phyloP scores from a whole-genome alignment of 108 stramenopile genomes.

The Nannochloropsis gaditana region DNA sequence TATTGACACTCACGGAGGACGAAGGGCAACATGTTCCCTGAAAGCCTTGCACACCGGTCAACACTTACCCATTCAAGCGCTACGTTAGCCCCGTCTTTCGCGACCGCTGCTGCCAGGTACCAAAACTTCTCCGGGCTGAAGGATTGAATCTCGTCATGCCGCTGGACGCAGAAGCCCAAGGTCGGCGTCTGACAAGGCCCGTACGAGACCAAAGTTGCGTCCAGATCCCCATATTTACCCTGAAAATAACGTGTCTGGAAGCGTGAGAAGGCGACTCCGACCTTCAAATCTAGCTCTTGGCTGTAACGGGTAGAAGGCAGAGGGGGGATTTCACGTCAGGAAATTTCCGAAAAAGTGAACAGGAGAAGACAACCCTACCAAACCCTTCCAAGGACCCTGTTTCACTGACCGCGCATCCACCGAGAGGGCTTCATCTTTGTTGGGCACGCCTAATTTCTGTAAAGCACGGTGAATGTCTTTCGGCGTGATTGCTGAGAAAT shows the following conservation, averaged over 20 bases:
- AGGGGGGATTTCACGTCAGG: too few species aligned
- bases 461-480: constrained; percentile 79
- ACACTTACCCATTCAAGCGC: background rate
- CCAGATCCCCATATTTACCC: constrained; percentile 75
- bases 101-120: constrained; percentile 54
- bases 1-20: too few species aligned
- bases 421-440: constrained; percentile 68
- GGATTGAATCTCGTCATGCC: constrained; percentile 80
- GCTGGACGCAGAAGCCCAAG: constrained; percentile 81
- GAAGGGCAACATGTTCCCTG: too few species aligned
- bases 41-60: too few species aligned
- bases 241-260: constrained; percentile 85
- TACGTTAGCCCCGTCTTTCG: background rate
- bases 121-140: constrained; percentile 84
- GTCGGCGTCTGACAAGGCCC: constrained; percentile 95
- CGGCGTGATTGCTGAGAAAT: constrained; percentile 84
- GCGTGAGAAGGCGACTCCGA: constrained; percentile 85
- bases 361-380: too few species aligned
- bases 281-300: constrained; percentile 87
- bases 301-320: constrained; percentile 21
- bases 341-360: too few species aligned
- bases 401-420: constrained; percentile 64
- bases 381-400: too few species aligned
- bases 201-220: constrained; percentile 71
- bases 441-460: constrained; percentile 67